These are phyloP conservation scores for Mycena chlorophos DNA, from an alignment of 768 basidiomycete genomes.

Conservation along the genomic window DNA sequence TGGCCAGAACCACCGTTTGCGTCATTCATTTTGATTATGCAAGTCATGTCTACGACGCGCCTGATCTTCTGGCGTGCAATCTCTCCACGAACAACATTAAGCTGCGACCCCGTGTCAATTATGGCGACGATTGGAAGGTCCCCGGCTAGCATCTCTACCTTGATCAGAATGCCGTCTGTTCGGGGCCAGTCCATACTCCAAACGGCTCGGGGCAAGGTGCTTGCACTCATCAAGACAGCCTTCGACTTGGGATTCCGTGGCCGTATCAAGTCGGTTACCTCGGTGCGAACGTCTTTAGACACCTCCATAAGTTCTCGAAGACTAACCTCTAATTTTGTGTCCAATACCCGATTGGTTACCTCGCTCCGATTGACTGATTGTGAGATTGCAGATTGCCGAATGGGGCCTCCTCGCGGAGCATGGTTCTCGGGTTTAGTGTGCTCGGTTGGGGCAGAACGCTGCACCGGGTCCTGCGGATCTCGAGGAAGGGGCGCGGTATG, in stretches of 20 bases:
- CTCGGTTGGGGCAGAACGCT: not conserved
- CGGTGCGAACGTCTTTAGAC: not conserved
- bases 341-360: not conserved
- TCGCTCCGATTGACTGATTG: not conserved
- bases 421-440: not conserved
- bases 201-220: not conserved
- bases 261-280: not conserved
- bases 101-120: too few species aligned
- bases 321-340: not conserved
- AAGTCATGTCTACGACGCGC: not conserved
- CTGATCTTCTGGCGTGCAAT: not conserved
- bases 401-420: not conserved
- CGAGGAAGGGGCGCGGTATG: not conserved
- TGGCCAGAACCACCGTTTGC: constrained; percentile 17
- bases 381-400: not conserved
- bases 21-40: constrained; percentile 5
- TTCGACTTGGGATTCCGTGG: not conserved
- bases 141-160: not conserved
- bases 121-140: not conserved
- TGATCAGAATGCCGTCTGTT: not conserved
- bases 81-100: not conserved
- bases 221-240: not conserved
- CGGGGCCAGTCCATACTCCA: not conserved
- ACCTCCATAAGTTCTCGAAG: not conserved
- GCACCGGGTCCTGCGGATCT: not conserved